Conservation (phyloP, 768 basidiomycete genomes). For the Botryobasidium botryosum region DNA sequence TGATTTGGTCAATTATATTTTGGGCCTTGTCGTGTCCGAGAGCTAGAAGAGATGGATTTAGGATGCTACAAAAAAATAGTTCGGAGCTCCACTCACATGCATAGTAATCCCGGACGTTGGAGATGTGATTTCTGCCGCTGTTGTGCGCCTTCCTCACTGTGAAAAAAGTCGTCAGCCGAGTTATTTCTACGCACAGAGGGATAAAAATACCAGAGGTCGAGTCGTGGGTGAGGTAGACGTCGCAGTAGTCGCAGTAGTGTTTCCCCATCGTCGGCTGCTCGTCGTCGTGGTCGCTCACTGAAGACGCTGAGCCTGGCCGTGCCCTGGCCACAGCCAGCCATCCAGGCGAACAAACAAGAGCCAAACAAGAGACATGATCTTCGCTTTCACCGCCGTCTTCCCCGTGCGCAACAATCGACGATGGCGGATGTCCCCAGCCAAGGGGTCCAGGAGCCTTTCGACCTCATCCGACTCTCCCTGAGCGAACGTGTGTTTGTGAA, state of each 20-base stretch:
- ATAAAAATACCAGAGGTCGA: conserved; percentile 85
- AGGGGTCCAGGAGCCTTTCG: conserved; percentile 89
- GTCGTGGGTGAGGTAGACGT: conserved; percentile 88
- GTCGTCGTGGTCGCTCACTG: conserved; percentile 1
- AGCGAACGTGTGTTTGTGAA: conserved; percentile 98
- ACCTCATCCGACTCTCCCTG: conserved; percentile 87
- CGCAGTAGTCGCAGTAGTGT: conserved; percentile 89
- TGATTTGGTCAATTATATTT: conserved; percentile 96
- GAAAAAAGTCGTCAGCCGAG: conserved; percentile 14
- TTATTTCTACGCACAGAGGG: no score
- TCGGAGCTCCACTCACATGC: conserved; percentile 48
- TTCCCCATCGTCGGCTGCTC: conserved; percentile 32
- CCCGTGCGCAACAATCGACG: no score
- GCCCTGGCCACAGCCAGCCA: no score
- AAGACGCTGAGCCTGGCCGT: neutral
- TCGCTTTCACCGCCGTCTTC: no score
- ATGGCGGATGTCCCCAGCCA: conserved; percentile 18
- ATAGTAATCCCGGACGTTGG: conserved; percentile 95
- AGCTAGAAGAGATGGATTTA: conserved; percentile 15
- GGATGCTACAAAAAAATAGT: neutral
- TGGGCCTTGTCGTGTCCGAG: conserved; percentile 86
- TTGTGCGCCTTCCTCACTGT: conserved; percentile 96
- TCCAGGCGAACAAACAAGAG: no score
- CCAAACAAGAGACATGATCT: no score
- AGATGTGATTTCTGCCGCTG: conserved; percentile 88